phyloP scores from a whole-genome alignment of 176 grass and related monocot genomes.

The Lolium multiflorum region DNA sequence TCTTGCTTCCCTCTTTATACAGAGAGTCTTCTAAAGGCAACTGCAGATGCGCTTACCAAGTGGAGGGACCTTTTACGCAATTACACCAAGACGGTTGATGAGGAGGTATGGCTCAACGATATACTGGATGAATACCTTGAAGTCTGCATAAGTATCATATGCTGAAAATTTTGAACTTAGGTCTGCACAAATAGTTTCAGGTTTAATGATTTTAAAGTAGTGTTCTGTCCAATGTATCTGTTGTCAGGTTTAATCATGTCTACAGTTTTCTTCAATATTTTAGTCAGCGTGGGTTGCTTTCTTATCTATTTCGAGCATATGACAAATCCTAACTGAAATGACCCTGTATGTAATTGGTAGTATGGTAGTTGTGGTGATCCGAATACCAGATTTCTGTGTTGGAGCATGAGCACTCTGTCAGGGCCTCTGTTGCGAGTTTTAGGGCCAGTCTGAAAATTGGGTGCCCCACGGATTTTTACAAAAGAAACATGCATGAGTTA shows the following conservation, averaged over 20 bases:
- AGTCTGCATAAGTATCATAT: conserved; percentile 5
- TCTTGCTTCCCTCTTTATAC: conserved; percentile 15
- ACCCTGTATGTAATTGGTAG: too few species aligned
- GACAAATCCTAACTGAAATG: background rate
- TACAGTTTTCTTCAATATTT: conserved; percentile 11
- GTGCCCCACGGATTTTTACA: background rate
- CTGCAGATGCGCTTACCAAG: conserved; percentile 61
- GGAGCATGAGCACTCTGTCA: background rate
- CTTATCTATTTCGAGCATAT: conserved; percentile 18
- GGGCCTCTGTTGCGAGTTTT: background rate
- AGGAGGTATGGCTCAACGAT: conserved; percentile 60
- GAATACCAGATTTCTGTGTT: background rate
- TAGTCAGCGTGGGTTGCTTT: background rate
- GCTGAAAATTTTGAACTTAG: conserved; percentile 21
- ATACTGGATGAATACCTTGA: conserved; percentile 33
- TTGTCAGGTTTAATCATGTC: conserved; percentile 2
- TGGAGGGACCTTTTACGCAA: conserved; percentile 86
- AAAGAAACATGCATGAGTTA: conserved; percentile 14
- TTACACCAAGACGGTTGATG: conserved; percentile 84
- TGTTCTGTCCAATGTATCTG: background rate
- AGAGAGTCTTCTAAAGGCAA: conserved; percentile 65
- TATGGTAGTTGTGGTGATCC: conserved; percentile 11
- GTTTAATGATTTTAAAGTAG: background rate
- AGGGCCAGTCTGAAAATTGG: background rate
- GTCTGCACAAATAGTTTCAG: conserved; percentile 6